phyloP scores from a whole-genome alignment of 805 yeast genomes.

The Kodamaea kaohsiungensis region DNA sequence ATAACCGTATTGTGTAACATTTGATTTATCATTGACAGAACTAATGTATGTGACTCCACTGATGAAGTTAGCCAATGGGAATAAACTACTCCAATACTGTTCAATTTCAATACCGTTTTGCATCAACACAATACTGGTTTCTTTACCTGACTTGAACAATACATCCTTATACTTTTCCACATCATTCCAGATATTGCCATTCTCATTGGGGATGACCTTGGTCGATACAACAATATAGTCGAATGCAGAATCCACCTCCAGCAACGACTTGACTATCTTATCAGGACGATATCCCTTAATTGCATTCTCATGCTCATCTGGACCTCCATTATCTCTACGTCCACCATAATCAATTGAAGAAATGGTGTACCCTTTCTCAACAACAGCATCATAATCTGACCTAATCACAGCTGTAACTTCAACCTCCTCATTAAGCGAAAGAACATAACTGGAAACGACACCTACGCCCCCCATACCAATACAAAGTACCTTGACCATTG shows the following conservation, averaged over 20 bases:
- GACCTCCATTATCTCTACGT: conserved; percentile 15
- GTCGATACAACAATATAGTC: conserved; percentile 37
- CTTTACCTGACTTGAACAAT: conserved; percentile 13
- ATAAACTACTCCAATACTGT: conserved; percentile 28
- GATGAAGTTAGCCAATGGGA: conserved; percentile 34
- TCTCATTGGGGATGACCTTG: conserved; percentile 31
- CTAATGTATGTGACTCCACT: conserved; percentile 40
- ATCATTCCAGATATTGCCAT: conserved; percentile 25
- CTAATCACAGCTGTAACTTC: conserved; percentile 35
- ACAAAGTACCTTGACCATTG: conserved; percentile 47
- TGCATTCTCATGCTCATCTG: conserved; percentile 16
- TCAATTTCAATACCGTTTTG: conserved; percentile 46
- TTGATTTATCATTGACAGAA: conserved; percentile 28
- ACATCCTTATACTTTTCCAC: conserved; percentile 12
- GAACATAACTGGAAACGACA: conserved; percentile 63
- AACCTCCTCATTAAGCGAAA: conserved; percentile 25
- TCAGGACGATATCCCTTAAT: conserved; percentile 27
- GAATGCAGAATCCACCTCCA: conserved; percentile 26
- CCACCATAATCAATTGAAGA: conserved; percentile 32
- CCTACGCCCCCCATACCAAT: conserved; percentile 92
- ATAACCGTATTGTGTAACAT: conserved; percentile 30
- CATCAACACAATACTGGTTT: conserved; percentile 33
- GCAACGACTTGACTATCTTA: conserved; percentile 26
- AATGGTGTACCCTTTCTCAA: conserved; percentile 29
- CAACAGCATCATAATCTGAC: conserved; percentile 31